Conservation (phyloP, 208 protist genomes). For the Leishmania amazonensis region DNA sequence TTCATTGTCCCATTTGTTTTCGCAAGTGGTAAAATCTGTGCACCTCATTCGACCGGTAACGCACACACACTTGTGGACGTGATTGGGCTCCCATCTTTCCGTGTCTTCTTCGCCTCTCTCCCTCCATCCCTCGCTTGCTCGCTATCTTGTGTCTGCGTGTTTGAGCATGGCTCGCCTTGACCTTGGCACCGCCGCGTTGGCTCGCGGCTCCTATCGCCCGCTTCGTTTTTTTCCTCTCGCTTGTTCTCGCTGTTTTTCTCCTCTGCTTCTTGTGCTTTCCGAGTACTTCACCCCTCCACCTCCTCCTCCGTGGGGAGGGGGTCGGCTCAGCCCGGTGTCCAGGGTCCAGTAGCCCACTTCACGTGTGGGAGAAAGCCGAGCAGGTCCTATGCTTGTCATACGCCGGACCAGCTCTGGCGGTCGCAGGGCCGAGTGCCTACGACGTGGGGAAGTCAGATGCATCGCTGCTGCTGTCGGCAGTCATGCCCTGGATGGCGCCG, state of each 20-base stretch:
- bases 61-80: neutral
- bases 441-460: neutral
- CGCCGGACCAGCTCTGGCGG: neutral
- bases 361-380: neutral
- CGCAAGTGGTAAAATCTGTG: neutral
- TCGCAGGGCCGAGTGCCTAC: neutral
- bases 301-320: neutral
- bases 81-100: neutral
- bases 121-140: neutral
- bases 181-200: neutral
- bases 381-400: neutral
- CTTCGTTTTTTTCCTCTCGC: neutral
- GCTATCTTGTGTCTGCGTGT: neutral
- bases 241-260: neutral
- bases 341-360: too few relatives aligned
- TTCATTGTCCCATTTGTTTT: neutral
- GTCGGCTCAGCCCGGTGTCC: neutral
- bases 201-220: neutral
- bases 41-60: neutral
- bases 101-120: neutral
- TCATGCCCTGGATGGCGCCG: neutral
- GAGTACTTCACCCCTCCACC: neutral
- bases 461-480: neutral
- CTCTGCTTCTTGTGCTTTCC: neutral
- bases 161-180: neutral